These are phyloP conservation scores for Licmophora abbreviata DNA, from an alignment of 108 stramenopile species.

Conservation along the genomic window DNA sequence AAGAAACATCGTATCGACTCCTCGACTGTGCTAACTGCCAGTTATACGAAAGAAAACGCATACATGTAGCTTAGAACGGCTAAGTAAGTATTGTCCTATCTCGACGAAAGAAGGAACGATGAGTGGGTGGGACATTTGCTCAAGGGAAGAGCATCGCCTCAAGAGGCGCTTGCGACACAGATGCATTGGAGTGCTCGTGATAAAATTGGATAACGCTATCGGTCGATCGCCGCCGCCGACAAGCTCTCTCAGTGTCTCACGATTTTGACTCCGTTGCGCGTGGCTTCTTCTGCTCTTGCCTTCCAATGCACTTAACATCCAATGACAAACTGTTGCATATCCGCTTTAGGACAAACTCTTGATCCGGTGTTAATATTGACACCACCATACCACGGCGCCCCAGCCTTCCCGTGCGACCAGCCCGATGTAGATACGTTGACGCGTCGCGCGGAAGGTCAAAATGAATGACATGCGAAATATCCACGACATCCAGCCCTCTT, in stretches of 20 bases:
- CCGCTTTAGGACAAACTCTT: constrained; percentile 77
- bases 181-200: too few relatives aligned
- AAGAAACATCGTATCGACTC: too few relatives aligned
- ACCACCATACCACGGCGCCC: constrained; percentile 63
- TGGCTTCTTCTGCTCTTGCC: constrained; percentile 27
- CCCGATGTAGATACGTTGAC: constrained; percentile 84
- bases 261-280: not conserved
- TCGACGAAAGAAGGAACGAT: too few relatives aligned
- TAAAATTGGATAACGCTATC: too few relatives aligned
- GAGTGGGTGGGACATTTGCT: too few relatives aligned
- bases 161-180: too few relatives aligned
- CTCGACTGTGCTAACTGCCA: too few relatives aligned
- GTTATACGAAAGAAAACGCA: too few relatives aligned
- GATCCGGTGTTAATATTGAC: constrained; percentile 61
- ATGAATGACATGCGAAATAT: constrained; percentile 80
- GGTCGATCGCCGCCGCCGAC: too few relatives aligned
- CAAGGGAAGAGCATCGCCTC: too few relatives aligned
- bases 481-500: constrained; percentile 75
- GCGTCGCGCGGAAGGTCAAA: constrained; percentile 76
- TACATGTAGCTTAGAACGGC: too few relatives aligned
- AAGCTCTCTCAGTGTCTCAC: constrained; percentile 9
- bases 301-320: constrained; percentile 40
- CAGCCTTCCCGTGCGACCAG: constrained; percentile 82
- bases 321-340: constrained; percentile 51
- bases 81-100: too few relatives aligned